Evolutionary conservation across 176 grass and related monocot species (phyloP).

Genomic region (Ensete glaucum): DNA sequence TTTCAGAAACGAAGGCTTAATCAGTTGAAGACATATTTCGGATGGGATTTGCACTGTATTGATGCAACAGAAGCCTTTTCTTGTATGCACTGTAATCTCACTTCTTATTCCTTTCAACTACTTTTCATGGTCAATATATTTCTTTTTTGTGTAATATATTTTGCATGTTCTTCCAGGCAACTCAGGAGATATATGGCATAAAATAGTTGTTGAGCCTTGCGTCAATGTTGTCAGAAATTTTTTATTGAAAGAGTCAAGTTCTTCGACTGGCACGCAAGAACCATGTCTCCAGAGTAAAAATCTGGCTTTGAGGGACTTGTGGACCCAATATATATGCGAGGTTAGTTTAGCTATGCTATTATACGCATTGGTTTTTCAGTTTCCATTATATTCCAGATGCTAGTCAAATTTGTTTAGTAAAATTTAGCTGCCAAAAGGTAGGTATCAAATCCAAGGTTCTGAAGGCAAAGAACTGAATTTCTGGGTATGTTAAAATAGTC

Average conservation of each 20-base stretch:
- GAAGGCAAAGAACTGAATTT: too few species aligned
- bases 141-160: not conserved
- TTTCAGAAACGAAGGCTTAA: slow-evolving; percentile 49
- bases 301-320: slow-evolving; percentile 45
- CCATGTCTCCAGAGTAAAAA: slow-evolving; percentile 1
- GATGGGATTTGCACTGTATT: slow-evolving; percentile 65
- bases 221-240: slow-evolving; percentile 50
- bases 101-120: not conserved
- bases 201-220: slow-evolving; percentile 41
- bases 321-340: slow-evolving; percentile 71
- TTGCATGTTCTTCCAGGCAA: slow-evolving; percentile 35
- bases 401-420: not conserved
- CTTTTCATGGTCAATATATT: not conserved
- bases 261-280: slow-evolving; percentile 9
- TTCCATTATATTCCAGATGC: not conserved
- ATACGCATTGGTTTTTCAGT: not conserved
- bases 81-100: slow-evolving; percentile 30
- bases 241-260: slow-evolving; percentile 28
- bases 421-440: too few species aligned
- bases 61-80: slow-evolving; percentile 77
- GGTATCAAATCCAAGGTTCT: too few species aligned
- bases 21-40: slow-evolving; percentile 57
- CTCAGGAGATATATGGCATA: slow-evolving; percentile 43
- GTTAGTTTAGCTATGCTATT: slow-evolving; percentile 25
- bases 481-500: too few species aligned